Base-by-base conservation (phyloP, 2,329 filamentous ascomycete genomes). In the Neofusicoccum umdonicola region DNA sequence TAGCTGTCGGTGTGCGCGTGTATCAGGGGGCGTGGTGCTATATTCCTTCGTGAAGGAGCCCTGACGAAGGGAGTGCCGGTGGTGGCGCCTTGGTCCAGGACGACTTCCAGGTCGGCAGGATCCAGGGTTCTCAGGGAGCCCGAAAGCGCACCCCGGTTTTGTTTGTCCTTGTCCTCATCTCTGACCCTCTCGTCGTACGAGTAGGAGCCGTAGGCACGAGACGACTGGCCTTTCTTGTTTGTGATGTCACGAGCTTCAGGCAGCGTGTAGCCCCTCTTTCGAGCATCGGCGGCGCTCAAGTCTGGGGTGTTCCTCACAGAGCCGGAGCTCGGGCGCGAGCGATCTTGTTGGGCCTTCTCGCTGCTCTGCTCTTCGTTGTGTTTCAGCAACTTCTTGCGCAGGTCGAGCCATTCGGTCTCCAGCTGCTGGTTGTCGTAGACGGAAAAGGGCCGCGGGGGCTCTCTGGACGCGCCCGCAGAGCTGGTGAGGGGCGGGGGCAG, bases 361-460 rank as follows among this genome's bases (percentile, higher is more conserved):
- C 74, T 45, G 35, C 67, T 72, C 13, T 73, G 65, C 64, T 77
- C 76, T 67, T 78, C 75, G 58, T 74, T 74, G 63, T 75, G 82
- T 80, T 67, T 78, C 73, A 66, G 79, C 73, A 75, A 84, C 80
- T 67, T 81, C 74, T 65, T 82, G 75, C 37, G 82, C 15, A 95
- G 81, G 15, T 82, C 79, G 48, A 88, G 78, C 91, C 93, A 97
- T 41, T 91, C 87, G 68, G 87, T 86, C 74, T 96, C 92, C 12
- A 97, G 81, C 2, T 89, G 87, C 69, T 88, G 87, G 69, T 94
- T 96, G 78, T 97, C 93, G 65, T 87, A 88, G 4, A 83, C 83
- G 0, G 90, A 90, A 76, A 96, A 97, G 0, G 93, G 92, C 48
- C 91, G 87, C 8, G 92, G 86, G 52, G 87, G 85, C 41, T 85